A percentile compares a stretch with the other conserved stretches of the same genome.
Evolutionary conservation across 2,329 filamentous ascomycete genomes (phyloP).

Genomic region (Fonsecaea pugnacius): DNA sequence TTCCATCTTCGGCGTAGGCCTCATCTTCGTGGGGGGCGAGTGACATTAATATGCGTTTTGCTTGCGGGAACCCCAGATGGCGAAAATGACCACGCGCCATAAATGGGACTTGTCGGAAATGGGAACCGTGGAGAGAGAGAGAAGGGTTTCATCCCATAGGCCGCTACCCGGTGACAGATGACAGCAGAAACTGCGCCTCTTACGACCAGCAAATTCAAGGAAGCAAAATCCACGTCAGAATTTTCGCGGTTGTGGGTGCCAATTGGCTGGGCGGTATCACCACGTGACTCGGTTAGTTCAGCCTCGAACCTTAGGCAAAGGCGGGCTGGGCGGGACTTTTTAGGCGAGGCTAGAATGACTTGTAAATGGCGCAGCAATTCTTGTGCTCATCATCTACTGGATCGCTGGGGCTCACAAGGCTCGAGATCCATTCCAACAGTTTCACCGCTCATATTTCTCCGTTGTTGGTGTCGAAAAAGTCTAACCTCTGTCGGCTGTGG

Average conservation of each 20-base stretch:
- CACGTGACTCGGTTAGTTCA: background rate
- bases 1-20: background rate
- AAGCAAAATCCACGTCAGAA: background rate
- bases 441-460: background rate
- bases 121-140: background rate
- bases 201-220: background rate
- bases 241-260: background rate
- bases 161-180: background rate
- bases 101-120: constrained; percentile 5
- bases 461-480: background rate
- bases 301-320: background rate
- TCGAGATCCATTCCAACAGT: constrained; percentile 5
- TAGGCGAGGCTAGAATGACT: background rate
- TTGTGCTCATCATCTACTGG: no score
- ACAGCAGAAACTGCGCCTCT: background rate
- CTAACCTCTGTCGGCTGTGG: background rate
- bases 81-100: constrained; percentile 1
- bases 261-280: background rate
- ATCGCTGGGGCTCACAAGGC: background rate
- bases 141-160: background rate
- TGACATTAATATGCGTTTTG: background rate
- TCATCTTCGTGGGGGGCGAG: background rate
- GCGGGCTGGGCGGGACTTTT: background rate
- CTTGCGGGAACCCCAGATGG: background rate
- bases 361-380: background rate